Evolutionary conservation across 192 early-diverging fungal species (phyloP), one percentile per base, ranked within the genome.

Genomic region (Coemansia sp.): DNA sequence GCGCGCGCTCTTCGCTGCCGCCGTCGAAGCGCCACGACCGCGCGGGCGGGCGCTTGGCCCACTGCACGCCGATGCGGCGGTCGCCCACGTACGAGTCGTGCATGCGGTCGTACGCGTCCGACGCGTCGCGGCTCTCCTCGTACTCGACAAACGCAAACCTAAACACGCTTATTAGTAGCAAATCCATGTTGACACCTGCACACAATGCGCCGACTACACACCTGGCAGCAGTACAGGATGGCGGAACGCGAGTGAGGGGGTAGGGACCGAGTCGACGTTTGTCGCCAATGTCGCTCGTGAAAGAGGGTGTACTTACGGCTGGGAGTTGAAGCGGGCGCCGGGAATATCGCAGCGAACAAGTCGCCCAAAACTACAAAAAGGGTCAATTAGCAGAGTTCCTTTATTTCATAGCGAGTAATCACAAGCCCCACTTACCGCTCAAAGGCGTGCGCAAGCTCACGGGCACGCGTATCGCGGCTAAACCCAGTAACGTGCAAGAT

Each of bases 111-210:
- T 88, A 94, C n/a, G 96, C 95, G 73, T 96, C 95, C 20, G 88
- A 91, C 23, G 93, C 93, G 73, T 98, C 96, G 50, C 91, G 84
- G 64, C 85, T 77, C 73, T 96, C 92, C 68, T 95, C 93, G 77
- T 90, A 96, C 85, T 98, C 96, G 43, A 96, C 90, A 87, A 96
- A 98, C 13, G 96, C 95, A 85, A 91, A 96, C 45, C 92, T 94
- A 71, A 1, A 31, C 31, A 31, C 1, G 31, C 31, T 31, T 31
- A 37, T 21, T 36, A 59, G 26, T 16, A 55, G 31, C 4, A 31
- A 1, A 1, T 31, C 31, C 31, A n/a, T 8, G 11, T 45, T 20
- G 0, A 0, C n/a, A 38, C 11, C 35, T 34, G 25, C 6, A 23
- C 18, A 21, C 63, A 50, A 41, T 20, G n/a, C 33, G 61, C 23